Evolutionary conservation across 495 filamentous ascomycete genomes (phyloP).

Genomic region (Venustampulla echinocandica): DNA sequence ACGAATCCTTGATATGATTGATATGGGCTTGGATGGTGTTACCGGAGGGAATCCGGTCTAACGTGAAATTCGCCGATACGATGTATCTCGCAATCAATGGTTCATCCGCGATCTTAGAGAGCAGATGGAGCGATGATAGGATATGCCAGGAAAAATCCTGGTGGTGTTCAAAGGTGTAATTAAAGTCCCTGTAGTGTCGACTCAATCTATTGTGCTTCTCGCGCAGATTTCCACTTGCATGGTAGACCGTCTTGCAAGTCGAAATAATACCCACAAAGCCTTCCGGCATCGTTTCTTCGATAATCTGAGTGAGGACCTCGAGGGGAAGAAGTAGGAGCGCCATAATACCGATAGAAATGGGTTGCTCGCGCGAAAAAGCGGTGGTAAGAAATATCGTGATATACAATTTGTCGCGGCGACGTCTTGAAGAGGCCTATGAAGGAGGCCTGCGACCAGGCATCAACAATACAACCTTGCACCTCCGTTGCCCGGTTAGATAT

Average conservation of each 20-base stretch:
- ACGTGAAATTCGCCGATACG: conserved; percentile 22
- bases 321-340: conserved; percentile 16
- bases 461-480: too few species aligned
- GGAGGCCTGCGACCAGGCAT: too few species aligned
- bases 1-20: background rate
- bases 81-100: conserved; percentile 29
- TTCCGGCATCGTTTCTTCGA: conserved; percentile 26
- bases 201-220: background rate
- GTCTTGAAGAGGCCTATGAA: too few species aligned
- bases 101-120: conserved; percentile 26
- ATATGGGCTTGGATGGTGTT: background rate
- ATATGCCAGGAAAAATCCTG: conserved; percentile 4
- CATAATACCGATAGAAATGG: too few species aligned
- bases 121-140: conserved; percentile 22
- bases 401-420: too few species aligned
- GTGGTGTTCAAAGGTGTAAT: background rate
- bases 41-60: conserved; percentile 17
- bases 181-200: background rate
- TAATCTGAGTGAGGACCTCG: conserved; percentile 25
- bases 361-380: too few species aligned
- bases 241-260: conserved; percentile 22
- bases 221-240: background rate
- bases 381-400: too few species aligned
- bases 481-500: too few species aligned
- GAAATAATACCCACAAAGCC: conserved; percentile 31